phyloP scores from a whole-genome alignment of 1,139 yeast genomes.

The Debaryomyces coudertii region DNA sequence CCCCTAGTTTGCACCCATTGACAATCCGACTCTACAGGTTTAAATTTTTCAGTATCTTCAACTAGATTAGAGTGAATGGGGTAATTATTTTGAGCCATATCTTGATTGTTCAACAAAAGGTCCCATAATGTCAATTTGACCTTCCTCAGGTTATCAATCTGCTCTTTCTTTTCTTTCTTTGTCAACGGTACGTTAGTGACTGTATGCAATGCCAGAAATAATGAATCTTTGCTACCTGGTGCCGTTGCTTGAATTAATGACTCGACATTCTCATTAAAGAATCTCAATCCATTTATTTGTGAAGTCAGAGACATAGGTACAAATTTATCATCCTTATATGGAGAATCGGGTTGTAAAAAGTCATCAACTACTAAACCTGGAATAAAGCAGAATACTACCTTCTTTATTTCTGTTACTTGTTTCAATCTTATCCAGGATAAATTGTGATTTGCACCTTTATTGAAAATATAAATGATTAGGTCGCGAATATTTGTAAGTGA shows the following conservation, averaged over 20 bases:
- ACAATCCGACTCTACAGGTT: constrained; percentile 13
- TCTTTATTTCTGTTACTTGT: constrained; percentile 26
- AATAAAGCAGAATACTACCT: constrained; percentile 62
- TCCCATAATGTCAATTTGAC: constrained; percentile 55
- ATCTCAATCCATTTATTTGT: constrained; percentile 30
- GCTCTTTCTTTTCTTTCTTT: constrained; percentile 51
- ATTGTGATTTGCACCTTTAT: constrained; percentile 31
- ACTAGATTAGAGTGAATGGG: constrained; percentile 54
- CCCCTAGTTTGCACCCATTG: constrained; percentile 63
- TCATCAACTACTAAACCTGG: constrained; percentile 64
- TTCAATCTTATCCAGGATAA: constrained; percentile 47
- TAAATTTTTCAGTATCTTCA: constrained; percentile 2
- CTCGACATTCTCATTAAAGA: constrained; percentile 43
- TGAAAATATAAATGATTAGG: constrained; percentile 50
- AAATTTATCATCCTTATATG: constrained; percentile 7
- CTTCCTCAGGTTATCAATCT: constrained; percentile 34
- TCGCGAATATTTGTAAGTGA: constrained; percentile 53
- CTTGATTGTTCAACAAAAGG: constrained; percentile 50
- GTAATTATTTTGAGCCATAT: constrained; percentile 52
- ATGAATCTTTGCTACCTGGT: constrained; percentile 65
- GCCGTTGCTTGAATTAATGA: constrained; percentile 47
- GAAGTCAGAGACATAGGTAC: constrained; percentile 13
- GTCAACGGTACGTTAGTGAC: constrained; percentile 60
- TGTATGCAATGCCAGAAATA: constrained; percentile 58
- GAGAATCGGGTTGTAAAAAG: constrained; percentile 23